Percentiles rank a stretch among this genome's conserved stretches.
These are phyloP conservation scores for Skeletonema menzelii DNA, from an alignment of 108 stramenopile genomes.

Conservation along the genomic window DNA sequence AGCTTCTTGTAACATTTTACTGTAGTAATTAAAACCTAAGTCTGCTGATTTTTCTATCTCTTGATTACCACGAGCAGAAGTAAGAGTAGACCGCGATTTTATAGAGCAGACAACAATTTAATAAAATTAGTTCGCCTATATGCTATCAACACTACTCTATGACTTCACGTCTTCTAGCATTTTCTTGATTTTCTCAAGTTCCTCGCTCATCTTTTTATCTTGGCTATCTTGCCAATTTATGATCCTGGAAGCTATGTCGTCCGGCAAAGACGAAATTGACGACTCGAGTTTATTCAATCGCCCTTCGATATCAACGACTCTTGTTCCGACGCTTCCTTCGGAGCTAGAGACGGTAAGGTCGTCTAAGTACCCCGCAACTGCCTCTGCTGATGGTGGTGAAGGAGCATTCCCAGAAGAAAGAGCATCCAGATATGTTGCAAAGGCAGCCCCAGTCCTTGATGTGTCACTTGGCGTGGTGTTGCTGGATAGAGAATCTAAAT, in stretches of 20 bases:
- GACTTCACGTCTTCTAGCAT: neutral
- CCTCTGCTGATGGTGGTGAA: slow-evolving; percentile 38
- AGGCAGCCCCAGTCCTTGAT: slow-evolving; percentile 38
- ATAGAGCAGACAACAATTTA: neutral
- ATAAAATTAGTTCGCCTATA: neutral
- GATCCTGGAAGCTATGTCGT: slow-evolving; percentile 43
- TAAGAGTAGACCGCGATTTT: neutral
- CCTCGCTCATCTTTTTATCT: slow-evolving; percentile 37
- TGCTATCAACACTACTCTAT: neutral
- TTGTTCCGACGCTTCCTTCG: slow-evolving; percentile 7
- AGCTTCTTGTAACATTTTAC: neutral
- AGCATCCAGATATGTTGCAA: slow-evolving; percentile 43
- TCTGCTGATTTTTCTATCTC: neutral
- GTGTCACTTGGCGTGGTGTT: neutral
- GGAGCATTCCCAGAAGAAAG: slow-evolving; percentile 27
- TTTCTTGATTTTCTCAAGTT: slow-evolving; percentile 31
- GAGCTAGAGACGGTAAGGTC: slow-evolving; percentile 1
- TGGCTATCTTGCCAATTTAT: slow-evolving; percentile 34
- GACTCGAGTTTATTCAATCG: slow-evolving; percentile 33
- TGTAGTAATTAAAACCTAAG: neutral
- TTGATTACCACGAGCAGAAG: neutral
- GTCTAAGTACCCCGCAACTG: slow-evolving; percentile 43
- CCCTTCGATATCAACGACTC: slow-evolving; percentile 35
- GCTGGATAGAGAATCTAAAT: slow-evolving; percentile 42
- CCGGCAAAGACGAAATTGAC: slow-evolving; percentile 37